phyloP scores from a whole-genome alignment of 306 rosid genomes.

The Cucumis sativus region Cucumber_9930_V3 NC_026660.2:19682501-19683000 shows the following conservation, averaged over 20 bases:
- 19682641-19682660: slow-evolving; percentile 68
- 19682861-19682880: slow-evolving; percentile 65
- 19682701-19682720: slow-evolving; percentile 57
- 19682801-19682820: slow-evolving; percentile 24
- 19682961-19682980: slow-evolving; percentile 83
- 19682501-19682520: neutral
- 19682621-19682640: slow-evolving; percentile 86
- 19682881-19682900: slow-evolving; percentile 63
- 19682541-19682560: slow-evolving; percentile 1
- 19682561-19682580: slow-evolving; percentile 22
- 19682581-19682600: slow-evolving; percentile 23
- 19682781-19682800: slow-evolving; percentile 44
- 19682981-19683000: slow-evolving; percentile 90
- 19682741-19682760: slow-evolving; percentile 51
- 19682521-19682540: neutral
- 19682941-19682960: slow-evolving; percentile 92
- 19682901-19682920: slow-evolving; percentile 57
- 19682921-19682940: slow-evolving; percentile 86
- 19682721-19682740: slow-evolving; percentile 79
- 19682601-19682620: slow-evolving; percentile 41
- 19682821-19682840: slow-evolving; percentile 53
- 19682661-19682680: slow-evolving; percentile 88
- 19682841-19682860: slow-evolving; percentile 34
- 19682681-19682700: slow-evolving; percentile 76
- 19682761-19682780: slow-evolving; percentile 23